Evolutionary conservation across 2,329 filamentous ascomycete species (phyloP), one percentile per base, ranked within the genome.

Genomic region (Leptographium lundbergii): DNA sequence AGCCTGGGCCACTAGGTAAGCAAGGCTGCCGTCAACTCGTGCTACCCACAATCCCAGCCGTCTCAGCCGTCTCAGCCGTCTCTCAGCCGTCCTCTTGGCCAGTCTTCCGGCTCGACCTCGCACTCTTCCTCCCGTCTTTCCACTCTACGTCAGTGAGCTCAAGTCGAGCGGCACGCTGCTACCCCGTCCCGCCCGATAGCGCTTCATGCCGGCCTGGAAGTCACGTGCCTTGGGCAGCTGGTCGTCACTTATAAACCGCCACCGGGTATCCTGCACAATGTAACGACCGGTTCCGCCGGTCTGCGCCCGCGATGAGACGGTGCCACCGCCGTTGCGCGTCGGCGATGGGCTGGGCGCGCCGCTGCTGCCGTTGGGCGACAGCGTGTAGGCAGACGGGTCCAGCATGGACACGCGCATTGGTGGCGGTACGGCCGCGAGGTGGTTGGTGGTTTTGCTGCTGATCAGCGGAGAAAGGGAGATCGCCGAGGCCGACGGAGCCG

Each of bases 141-240:
- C 45, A 11, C 24, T 1, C 32, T 54, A 61, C 19, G 47, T 39
- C 13, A 64, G 55, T 36, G 57, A 76, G 64, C 77, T 82, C 68
- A 99, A 72, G 75, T 97, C 89, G 66, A 97, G 75, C 34, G 94
- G 94, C 65, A 97, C 91, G 75, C 89, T 96, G 74, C 91, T 96
- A 36, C 91, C 92, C 69, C 92, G 82, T 10, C 94, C 94, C 42
- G 94, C 94, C 63, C 92, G 80, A 72, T 97, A 99, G 69, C 83
- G 84, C 70, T 87, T 91, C 24, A 80, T 74, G 4, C 82, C 84
- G n/a, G 87, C 87, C 1, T 78, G 73, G 68, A 95, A 96, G 1
- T 88, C 84, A 67, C 92, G 80, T 25, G 92, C 92, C 66, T 91
- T 92, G 0, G 94, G 92, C 54, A 97, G 78, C 65, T 88, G 79